A percentile compares a stretch with the other conserved stretches of the same genome.
Evolutionary conservation across 257 asterid species (phyloP).

Genomic region (Thymus mandschuricus): DNA sequence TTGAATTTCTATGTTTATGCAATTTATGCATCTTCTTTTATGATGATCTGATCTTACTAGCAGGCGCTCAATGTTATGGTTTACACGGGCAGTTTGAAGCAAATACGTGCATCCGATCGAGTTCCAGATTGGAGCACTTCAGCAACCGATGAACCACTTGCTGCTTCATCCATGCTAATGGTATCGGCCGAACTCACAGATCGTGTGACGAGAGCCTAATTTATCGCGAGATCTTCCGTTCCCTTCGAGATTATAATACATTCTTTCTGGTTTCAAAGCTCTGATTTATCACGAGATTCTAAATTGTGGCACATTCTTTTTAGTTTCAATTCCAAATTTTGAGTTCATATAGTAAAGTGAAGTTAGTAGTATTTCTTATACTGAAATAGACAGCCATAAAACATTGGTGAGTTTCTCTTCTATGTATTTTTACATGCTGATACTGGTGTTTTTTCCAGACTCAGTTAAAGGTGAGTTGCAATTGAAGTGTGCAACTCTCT

Average conservation of each 20-base stretch:
- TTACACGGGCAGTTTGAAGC: slow-evolving; percentile 9
- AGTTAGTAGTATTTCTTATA: background rate
- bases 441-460: no score
- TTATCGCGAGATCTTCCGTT: background rate
- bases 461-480: background rate
- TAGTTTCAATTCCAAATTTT: slow-evolving; percentile 21
- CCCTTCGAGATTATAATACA: no score
- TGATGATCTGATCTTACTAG: slow-evolving; percentile 22
- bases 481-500: background rate
- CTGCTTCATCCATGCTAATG: background rate
- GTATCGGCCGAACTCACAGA: slow-evolving; percentile 1
- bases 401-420: background rate
- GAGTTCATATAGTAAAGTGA: slow-evolving; percentile 12
- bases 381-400: background rate
- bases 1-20: background rate
- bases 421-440: background rate
- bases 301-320: slow-evolving; percentile 12
- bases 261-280: no score
- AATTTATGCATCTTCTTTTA: background rate
- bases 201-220: slow-evolving; percentile 4
- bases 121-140: background rate
- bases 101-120: background rate
- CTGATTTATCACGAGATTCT: background rate
- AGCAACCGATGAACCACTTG: background rate
- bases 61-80: slow-evolving; percentile 20